Conservation (phyloP, 495 filamentous ascomycete genomes). For the Filosporella fistucella region DNA sequence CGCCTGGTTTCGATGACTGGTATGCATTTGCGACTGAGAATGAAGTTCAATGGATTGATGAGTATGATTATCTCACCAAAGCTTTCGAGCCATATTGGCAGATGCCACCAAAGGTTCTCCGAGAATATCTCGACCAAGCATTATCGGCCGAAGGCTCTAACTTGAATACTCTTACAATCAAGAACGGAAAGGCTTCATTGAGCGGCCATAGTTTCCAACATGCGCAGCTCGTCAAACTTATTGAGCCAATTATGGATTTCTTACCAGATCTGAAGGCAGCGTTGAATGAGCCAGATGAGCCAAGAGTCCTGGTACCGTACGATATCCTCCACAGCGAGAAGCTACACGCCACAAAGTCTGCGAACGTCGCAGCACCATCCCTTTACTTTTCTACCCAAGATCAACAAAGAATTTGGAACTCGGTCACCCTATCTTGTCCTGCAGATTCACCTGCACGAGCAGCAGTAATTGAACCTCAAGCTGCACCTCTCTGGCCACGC, state of each 20-base stretch:
- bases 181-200: not conserved
- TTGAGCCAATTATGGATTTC: not conserved
- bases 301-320: conserved; percentile 3
- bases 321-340: too few relatives aligned
- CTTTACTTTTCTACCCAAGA: too few relatives aligned
- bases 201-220: not conserved
- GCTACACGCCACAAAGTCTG: too few relatives aligned
- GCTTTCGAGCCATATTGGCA: conserved; percentile 5
- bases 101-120: not conserved
- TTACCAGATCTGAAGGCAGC: conserved; percentile 1
- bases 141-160: not conserved
- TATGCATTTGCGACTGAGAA: conserved; percentile 68
- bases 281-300: conserved; percentile 6
- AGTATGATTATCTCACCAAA: conserved; percentile 13
- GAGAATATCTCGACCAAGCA: not conserved
- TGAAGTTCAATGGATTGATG: conserved; percentile 68
- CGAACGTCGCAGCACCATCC: too few relatives aligned
- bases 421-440: too few relatives aligned
- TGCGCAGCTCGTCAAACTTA: not conserved
- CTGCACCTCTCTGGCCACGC: too few relatives aligned
- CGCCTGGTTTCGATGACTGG: conserved; percentile 67
- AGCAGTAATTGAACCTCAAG: too few relatives aligned
- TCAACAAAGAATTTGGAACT: too few relatives aligned
- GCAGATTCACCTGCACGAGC: too few relatives aligned
- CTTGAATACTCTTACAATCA: not conserved